Evolutionary conservation across 1,284 basidiomycete species (phyloP).

Genomic region (Heterobasidion parviporum): DNA sequence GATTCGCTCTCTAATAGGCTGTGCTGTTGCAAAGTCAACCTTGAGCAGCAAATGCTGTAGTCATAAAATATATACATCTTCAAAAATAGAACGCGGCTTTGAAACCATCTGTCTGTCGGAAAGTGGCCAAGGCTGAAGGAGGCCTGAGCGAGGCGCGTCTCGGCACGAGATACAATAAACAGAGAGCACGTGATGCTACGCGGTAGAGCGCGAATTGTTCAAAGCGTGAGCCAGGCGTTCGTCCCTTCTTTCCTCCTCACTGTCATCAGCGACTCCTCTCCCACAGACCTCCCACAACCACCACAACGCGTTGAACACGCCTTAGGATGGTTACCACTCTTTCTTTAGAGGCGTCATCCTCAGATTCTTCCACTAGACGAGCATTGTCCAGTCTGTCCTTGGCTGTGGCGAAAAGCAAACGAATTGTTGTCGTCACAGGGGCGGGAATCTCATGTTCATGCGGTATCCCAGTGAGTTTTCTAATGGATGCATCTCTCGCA

Average conservation of each 20-base stretch:
- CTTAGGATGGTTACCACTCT: constrained; percentile 50
- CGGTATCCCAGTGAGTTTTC: constrained; percentile 76
- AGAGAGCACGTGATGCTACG: neutral
- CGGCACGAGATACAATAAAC: neutral
- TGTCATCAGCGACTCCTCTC: constrained; percentile 1
- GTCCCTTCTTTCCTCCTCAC: neutral
- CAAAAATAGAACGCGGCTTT: no score
- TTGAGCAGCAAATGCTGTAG: no score
- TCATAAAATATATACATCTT: no score
- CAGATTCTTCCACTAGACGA: constrained; percentile 46
- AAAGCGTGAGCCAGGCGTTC: neutral
- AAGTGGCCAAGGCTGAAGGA: no score
- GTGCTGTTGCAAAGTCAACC: no score
- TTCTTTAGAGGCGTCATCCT: constrained; percentile 34
- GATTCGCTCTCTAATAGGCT: neutral
- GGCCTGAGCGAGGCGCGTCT: neutral
- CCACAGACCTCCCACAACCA: neutral
- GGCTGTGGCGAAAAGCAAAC: constrained; percentile 74
- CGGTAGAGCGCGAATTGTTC: neutral
- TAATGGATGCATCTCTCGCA: neutral
- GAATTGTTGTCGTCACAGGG: constrained; percentile 81
- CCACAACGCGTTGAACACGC: constrained; percentile 4
- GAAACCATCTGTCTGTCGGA: no score
- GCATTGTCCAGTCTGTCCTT: constrained; percentile 62
- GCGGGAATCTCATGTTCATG: constrained; percentile 91